Base-by-base conservation (phyloP, 2,329 filamentous ascomycete species). In the Graphiopsis chlorocephala region DNA sequence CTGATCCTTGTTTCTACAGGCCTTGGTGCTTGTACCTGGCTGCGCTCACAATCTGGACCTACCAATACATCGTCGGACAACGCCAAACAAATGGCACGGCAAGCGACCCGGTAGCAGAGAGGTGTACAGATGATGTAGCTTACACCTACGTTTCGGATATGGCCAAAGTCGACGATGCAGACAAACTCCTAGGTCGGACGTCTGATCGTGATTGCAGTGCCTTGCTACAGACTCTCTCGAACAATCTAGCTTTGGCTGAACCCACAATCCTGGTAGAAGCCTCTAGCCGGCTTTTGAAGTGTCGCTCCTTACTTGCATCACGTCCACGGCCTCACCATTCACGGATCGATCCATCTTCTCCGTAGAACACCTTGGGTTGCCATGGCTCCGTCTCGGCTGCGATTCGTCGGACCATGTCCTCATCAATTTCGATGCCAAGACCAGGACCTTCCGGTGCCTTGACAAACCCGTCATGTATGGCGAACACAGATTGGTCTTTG, bases 11-110 rank as follows among this genome's bases (percentile, higher is more conserved):
- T 1, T 84, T 97, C 65, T 95, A 97, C 73, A 85, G 93, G 12
- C 91, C 93, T 0, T 97, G 94, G 94, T 92, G 96, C 4, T 81
- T 97, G 59, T 97, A 97, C 77, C 94, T 96, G 72, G 90, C 94
- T 0, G 89, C 89, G 0, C 82, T 98, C 6, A 91, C 97, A 15
- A 90, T 97, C 1, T 97, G 94, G 93, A 92, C 88, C 66, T 97
- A 97, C 72, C 93, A 93, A 1, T 96, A 88, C 73, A 93, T 93
- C 20, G 12, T 35, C n/a, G 14, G 14, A 4, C 55, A 42, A 25
- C 10, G 33, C 23, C 31, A 11, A 11, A 11, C 33, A 33, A 23
- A 45, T 1, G 15, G 28, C 20, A 2, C 4, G 8, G 5, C 15
- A 11, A 3, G 17, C 7, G n/a, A 26, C 4, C 8, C 31, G 6